Percentiles rank a stretch among this genome's conserved stretches.
Conservation (phyloP, 2,329 filamentous ascomycete genomes). For the Paecilomyces dactylethromorphus region DNA sequence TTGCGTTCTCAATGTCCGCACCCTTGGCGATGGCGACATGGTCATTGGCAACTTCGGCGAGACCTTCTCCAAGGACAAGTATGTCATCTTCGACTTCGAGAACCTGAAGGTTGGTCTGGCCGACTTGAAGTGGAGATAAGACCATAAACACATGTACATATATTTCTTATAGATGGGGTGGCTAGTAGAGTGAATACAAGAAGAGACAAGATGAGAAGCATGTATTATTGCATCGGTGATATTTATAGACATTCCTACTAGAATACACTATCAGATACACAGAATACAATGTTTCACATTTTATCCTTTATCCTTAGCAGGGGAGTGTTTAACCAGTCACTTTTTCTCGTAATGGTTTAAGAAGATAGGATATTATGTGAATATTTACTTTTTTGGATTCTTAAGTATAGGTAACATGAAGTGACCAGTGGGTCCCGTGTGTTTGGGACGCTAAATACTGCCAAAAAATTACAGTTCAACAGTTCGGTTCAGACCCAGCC, state of each 20-base stretch:
- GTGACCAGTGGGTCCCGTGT: no score
- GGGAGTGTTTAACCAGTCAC: no score
- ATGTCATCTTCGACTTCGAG: constrained; percentile 13
- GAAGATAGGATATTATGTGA: no score
- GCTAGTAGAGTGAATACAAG: neutral
- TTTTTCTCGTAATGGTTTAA: no score
- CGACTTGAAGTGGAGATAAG: constrained; percentile 7
- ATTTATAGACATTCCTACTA: neutral
- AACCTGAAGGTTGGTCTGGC: constrained; percentile 11
- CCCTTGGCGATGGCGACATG: constrained; percentile 10
- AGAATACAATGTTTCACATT: no score
- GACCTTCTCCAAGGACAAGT: constrained; percentile 14
- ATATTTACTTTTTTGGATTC: no score
- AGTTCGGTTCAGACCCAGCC: no score
- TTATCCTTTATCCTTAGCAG: no score
- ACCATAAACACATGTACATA: neutral
- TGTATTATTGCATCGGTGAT: neutral
- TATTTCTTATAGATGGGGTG: neutral
- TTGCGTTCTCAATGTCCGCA: constrained; percentile 13
- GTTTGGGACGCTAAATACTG: no score
- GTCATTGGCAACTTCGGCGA: constrained; percentile 14
- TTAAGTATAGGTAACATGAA: no score
- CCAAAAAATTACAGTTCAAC: no score
- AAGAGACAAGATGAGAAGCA: neutral
- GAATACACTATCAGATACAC: no score